Evolutionary conservation across 352 stramenopile species (phyloP).

Genomic region (Plasmopara halstedii): DNA sequence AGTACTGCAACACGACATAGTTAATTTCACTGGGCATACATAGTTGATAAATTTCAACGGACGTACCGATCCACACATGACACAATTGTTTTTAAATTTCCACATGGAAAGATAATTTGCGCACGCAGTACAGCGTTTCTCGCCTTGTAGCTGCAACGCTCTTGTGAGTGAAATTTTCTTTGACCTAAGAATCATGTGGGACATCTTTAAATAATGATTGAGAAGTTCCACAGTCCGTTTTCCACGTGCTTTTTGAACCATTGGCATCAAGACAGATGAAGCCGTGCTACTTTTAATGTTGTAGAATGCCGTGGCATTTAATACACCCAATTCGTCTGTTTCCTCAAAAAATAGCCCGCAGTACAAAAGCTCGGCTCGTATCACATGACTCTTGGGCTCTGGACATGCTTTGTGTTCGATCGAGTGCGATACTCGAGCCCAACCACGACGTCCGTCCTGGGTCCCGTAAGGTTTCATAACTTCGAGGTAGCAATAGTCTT

Average conservation of each 20-base stretch:
- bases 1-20: conserved; percentile 31
- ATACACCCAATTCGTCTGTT: conserved; percentile 34
- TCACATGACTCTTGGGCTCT: conserved; percentile 34
- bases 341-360: conserved; percentile 68
- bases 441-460: conserved; percentile 45
- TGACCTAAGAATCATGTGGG: conserved; percentile 29
- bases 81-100: conserved; percentile 47
- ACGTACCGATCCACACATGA: conserved; percentile 58
- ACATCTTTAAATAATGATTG: conserved; percentile 66
- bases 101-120: conserved; percentile 51
- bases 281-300: conserved; percentile 36
- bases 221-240: conserved; percentile 56
- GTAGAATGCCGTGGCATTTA: conserved; percentile 60
- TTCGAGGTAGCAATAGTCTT: conserved; percentile 75
- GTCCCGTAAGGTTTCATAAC: conserved; percentile 61
- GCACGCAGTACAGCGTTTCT: conserved; percentile 54
- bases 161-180: conserved; percentile 25
- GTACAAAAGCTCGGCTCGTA: conserved; percentile 49
- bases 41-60: too few relatives aligned
- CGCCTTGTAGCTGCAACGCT: conserved; percentile 43
- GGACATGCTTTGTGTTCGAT: conserved; percentile 58
- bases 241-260: conserved; percentile 47
- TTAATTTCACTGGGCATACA: neutral
- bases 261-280: conserved; percentile 33
- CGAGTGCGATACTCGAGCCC: conserved; percentile 64